A percentile compares a stretch with the other conserved stretches of the same genome.
These are phyloP conservation scores for Fraxinus excelsior DNA, from an alignment of 257 asterid species.

Conservation along the genomic window DNA sequence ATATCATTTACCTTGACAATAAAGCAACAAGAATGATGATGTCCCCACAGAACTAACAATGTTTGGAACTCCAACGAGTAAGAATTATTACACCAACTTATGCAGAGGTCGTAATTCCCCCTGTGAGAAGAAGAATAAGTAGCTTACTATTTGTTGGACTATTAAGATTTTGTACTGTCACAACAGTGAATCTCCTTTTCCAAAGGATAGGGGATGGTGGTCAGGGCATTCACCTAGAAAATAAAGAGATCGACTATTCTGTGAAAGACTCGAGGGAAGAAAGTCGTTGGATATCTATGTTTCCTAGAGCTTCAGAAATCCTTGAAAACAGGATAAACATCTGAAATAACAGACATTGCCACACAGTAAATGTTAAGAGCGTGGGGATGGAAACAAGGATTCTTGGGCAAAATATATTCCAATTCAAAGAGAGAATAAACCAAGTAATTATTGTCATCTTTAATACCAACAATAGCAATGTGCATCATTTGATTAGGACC, in stretches of 20 bases:
- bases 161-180: neutral
- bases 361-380: neutral
- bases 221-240: neutral
- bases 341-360: neutral
- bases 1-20: constrained; percentile 7
- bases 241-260: neutral
- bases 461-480: too few relatives aligned
- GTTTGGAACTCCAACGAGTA: neutral
- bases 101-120: neutral
- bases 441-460: too few relatives aligned
- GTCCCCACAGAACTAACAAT: neutral
- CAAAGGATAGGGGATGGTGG: neutral
- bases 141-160: neutral
- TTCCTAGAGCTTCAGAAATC: neutral
- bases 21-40: constrained; percentile 13
- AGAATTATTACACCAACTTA: neutral
- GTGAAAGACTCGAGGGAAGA: neutral
- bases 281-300: neutral
- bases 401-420: neutral
- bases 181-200: neutral
- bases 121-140: neutral
- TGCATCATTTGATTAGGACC: too few relatives aligned
- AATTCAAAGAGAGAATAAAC: too few relatives aligned
- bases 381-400: neutral
- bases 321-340: neutral